Evolutionary conservation across 371 early-diverging fungal genomes (phyloP), one percentile per base, ranked within the genome.

Genomic region (Dentiscutata heterogama): DNA sequence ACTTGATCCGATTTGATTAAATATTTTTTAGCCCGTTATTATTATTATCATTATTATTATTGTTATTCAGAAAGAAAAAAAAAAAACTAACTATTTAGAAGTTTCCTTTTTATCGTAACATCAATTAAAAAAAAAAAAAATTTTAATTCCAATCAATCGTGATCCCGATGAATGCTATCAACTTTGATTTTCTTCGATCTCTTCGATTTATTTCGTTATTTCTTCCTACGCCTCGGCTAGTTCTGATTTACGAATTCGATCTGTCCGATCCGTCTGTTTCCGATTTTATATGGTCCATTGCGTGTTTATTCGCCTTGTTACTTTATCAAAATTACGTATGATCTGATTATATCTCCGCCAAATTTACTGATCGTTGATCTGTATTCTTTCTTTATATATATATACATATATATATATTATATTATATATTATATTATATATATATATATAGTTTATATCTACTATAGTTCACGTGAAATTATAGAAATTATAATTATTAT

Each of bases 181-280:
- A 11, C 25, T 61, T 22, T 22, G 11, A 25, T n/a, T 61, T 61
- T 22, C 22, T 61, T 60, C 20, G 60, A 22, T 5, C 13, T 10
- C 25, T 61, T 61, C 25, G n/a, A 22, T 25, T 61, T 61, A 8
- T n/a, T 61, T 61, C 25, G n/a, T 61, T 25, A 61, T 22, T 61
- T n/a, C 61, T 61, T 22, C 25, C 61, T 22, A 61, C n/a, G 61
- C 20, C 61, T 22, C 25, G 13, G n/a, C 25, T 61, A 61, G 25
- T 61, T 61, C 25, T 70, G 22, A 42, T 42, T 22, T 70, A 42
- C 42, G 46, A 39, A 25, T 46, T 50, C 25, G 50, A 71, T 71
- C 71, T 39, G n/a, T 50, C 71, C 50, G 71, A 71, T 71, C 71
- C 11, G 50, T 71, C 42, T 25, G 11, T 50, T 71, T 39, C 10